Conservation (phyloP, 345 rosid species). For the Eucalyptus sp. region DNA sequence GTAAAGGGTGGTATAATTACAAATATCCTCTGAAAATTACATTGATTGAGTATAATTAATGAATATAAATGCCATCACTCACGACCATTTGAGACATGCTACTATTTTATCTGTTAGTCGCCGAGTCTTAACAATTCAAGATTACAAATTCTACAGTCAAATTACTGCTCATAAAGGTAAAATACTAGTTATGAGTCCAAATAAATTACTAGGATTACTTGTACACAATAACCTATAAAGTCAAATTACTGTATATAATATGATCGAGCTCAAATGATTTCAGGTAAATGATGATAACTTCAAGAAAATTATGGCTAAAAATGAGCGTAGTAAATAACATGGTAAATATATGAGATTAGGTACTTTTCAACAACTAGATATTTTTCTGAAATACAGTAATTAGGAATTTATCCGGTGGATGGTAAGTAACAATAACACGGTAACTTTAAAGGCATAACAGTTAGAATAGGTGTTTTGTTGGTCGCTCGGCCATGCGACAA, state of each 20-base stretch:
- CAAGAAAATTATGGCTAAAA: not conserved
- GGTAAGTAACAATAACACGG: not conserved
- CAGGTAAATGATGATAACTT: not conserved
- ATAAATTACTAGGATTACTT: no score
- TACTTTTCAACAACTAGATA: not conserved
- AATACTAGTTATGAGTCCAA: no score
- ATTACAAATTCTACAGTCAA: not conserved
- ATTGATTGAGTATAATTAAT: not conserved
- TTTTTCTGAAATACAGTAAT: not conserved
- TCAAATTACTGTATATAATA: not conserved
- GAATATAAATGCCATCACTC: not conserved
- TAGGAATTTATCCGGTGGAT: not conserved
- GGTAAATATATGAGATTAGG: not conserved
- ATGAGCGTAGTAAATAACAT: not conserved
- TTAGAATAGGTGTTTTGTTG: not conserved
- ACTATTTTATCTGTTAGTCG: no score
- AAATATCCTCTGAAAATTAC: not conserved
- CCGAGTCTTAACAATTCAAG: not conserved
- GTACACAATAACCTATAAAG: not conserved
- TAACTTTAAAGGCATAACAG: not conserved
- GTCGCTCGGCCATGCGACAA: not conserved
- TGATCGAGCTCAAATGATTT: not conserved
- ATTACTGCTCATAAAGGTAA: not conserved
- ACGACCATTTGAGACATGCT: not conserved
- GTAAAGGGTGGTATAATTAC: not conserved